Evolutionary conservation across 139 green algal species (phyloP).

Genomic region (Edaphochlamys debaryana): DNA sequence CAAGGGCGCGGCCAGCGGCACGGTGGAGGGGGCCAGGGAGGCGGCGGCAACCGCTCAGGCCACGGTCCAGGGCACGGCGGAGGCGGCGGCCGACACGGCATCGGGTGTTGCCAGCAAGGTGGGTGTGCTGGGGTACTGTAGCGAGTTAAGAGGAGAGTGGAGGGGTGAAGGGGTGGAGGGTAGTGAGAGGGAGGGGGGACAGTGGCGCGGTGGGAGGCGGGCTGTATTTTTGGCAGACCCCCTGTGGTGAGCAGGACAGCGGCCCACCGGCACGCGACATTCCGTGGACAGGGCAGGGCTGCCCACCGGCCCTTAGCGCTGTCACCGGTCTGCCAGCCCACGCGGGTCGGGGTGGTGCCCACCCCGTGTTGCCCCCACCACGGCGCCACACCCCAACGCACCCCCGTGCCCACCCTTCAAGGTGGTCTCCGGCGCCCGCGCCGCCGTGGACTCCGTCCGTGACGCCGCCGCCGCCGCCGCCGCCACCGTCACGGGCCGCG

Average conservation of each 20-base stretch:
- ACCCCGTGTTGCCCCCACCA: no score
- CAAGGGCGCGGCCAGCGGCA: neutral
- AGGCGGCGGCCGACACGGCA: neutral
- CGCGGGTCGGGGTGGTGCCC: no score
- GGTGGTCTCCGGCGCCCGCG: neutral
- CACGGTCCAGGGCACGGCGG: constrained; percentile 3
- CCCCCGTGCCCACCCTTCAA: neutral
- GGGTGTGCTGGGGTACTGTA: no score
- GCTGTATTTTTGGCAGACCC: no score
- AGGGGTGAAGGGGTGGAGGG: no score
- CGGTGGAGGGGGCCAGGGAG: neutral
- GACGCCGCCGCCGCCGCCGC: neutral
- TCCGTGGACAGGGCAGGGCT: no score
- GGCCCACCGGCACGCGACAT: no score
- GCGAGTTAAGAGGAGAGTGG: neutral
- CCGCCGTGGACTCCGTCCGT: neutral
- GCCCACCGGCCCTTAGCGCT: no score
- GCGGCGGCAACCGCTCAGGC: neutral
- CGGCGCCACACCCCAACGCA: neutral
- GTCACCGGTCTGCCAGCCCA: neutral
- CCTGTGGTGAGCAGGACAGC: no score
- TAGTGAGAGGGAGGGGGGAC: neutral
- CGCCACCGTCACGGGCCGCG: neutral
- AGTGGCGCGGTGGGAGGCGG: no score
- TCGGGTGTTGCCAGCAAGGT: neutral